Base-by-base conservation (phyloP, 129 eudicot species). In the Chrysanthemum seticuspe region DNA sequence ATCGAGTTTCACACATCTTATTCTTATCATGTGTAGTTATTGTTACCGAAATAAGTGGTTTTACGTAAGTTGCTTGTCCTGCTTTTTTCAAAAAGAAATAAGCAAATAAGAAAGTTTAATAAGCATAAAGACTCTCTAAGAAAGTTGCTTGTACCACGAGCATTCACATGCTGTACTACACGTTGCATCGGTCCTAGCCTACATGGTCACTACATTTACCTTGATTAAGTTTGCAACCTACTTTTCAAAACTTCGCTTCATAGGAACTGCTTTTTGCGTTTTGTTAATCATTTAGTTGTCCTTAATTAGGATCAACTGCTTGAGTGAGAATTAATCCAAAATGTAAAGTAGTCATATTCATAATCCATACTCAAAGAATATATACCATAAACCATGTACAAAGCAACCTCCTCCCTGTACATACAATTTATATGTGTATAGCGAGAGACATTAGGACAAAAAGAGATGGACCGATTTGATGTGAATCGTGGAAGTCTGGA, bases 301-400 rank as follows among this genome's bases (percentile, higher is more conserved):
- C 51, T 78, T 63, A 59, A 65, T 34, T 23, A 65, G 71, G 47
- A 83, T 76, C 81, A 74, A 67, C 69, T 58, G 61, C 68, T 80
- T 82, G 84, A 78, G 94, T 82, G 78, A 69, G 62, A 51, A 71
- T 72, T 58, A 75, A 60, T 80, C 51, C 84, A 71, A 68, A 75
- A 72, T n/a, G 21, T 80, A 81, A 74, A 78, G 25, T 44, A 62
- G 50, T 71, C 18, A 14, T 51, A 72, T 62, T 67, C 73, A 81
- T 65, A 79, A 77, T 69, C 82, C 84, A 74, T 83, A 90, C 91
- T 85, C 89, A 72, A 80, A 68, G 94, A 76, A 90, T 77, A 81
- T 83, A 83, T 87, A 40, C 90, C 76, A 12, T 80, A 74, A 74
- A 60, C 34, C 76, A 62, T 55, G 19, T 45, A 14, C 44, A 74